Percentiles rank a stretch among this genome's conserved stretches.
phyloP scores from a whole-genome alignment of 371 early-diverging fungal species.

The Mucor sp. region DNA sequence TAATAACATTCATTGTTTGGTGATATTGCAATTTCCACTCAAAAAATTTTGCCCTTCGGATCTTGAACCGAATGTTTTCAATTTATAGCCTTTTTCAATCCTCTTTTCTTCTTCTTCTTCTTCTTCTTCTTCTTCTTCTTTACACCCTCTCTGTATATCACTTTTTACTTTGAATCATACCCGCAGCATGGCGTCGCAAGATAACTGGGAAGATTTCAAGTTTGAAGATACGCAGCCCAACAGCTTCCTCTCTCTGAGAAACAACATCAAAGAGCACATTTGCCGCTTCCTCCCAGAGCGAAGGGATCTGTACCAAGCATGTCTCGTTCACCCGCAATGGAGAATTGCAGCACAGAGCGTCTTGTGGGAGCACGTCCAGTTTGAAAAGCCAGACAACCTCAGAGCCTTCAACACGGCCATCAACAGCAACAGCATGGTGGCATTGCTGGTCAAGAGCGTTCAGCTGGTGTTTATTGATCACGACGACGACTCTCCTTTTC shows the following conservation, averaged over 20 bases:
- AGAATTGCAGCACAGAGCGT: constrained; percentile 29
- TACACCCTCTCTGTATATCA: not conserved
- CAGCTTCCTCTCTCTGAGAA: constrained; percentile 15
- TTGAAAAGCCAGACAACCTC: constrained; percentile 26
- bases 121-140: constrained; percentile 1
- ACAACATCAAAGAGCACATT: constrained; percentile 32
- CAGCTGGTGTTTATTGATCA: constrained; percentile 26
- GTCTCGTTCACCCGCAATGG: constrained; percentile 38
- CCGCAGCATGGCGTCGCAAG: not conserved
- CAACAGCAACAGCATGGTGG: constrained; percentile 13
- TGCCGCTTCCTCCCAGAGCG: constrained; percentile 32
- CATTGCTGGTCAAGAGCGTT: constrained; percentile 30
- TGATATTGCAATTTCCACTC: too few species aligned
- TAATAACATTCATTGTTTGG: not conserved
- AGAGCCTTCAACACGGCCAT: constrained; percentile 18
- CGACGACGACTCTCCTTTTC: constrained; percentile 15
- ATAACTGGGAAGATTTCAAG: constrained; percentile 14
- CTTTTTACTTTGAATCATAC: too few species aligned
- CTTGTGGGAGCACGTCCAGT: constrained; percentile 37
- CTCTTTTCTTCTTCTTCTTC: not conserved
- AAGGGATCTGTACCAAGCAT: constrained; percentile 29
- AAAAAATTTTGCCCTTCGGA: not conserved
- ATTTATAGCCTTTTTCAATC: not conserved
- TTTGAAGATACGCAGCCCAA: constrained; percentile 13
- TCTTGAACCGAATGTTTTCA: not conserved